Evolutionary conservation across 306 rosid genomes (phyloP), one percentile per base, ranked within the genome.

Genomic region (Clitoria ternatea): DNA sequence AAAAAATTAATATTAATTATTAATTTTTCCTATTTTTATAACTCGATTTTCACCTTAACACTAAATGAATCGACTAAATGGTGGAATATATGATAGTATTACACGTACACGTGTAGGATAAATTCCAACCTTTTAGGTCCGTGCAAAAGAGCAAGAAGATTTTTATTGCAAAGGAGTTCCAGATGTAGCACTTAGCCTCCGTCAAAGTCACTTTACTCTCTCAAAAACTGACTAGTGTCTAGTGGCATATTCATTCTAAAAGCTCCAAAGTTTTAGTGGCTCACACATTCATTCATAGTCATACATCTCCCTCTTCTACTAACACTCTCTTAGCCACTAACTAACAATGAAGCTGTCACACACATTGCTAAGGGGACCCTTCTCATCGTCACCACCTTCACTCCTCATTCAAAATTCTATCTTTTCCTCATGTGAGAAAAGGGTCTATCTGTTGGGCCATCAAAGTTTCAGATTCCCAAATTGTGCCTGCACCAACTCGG

Each of bases 341-440:
- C 32, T 24, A 2, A 76, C 55, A 26, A 90, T 88, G 94, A 81
- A 77, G 44, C 73, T 79, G 4, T 80, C 71, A 6, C 79, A 82
- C n/a, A 27, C 89, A 61, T 76, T 82, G 72, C 6, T 63, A 24
- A 35, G 72, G 11, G 39, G 69, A 23, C 77, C 86, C 15, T 39
- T 75, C 52, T 75, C 39, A 42, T 9, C 74, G 15, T 66, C 78
- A 2, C 47, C 74, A 17, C 20, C 73, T 7, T 26, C 78, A 14
- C 9, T 35, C 60, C 45, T 37, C 12, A 4, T 22, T 35, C 76
- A 17, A 66, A 78, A 39, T 71, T 73, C 61, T 0, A 69, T 70
- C 33, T 73, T 75, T 7, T 35, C 11, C 53, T 49, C 76, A 3
- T 63, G 55, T 27, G 75, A 72, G 11, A 66, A 20, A 74, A 61